phyloP scores from a whole-genome alignment of 768 basidiomycete species.

The Leccinum obscurum region DNA sequence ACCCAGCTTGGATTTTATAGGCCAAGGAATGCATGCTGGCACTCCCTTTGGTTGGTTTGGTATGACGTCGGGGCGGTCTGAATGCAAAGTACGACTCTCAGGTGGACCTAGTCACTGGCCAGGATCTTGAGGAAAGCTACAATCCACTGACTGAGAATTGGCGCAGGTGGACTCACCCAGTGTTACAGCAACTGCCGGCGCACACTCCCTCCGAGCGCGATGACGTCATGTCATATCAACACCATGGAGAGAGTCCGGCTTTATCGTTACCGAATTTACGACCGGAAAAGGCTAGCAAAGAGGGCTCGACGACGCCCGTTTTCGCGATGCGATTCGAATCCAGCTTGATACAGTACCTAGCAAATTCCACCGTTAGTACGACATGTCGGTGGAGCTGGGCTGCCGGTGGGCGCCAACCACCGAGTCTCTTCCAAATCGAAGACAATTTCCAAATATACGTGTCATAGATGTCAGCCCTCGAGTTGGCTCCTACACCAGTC shows the following conservation, averaged over 20 bases:
- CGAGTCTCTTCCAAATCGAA: too few relatives aligned
- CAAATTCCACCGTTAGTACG: not conserved
- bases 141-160: not conserved
- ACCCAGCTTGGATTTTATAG: constrained; percentile 15
- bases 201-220: not conserved
- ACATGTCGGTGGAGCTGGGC: not conserved
- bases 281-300: not conserved
- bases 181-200: not conserved
- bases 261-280: too few relatives aligned
- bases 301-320: not conserved
- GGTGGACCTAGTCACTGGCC: not conserved
- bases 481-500: not conserved
- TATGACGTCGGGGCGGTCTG: constrained; percentile 16
- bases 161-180: not conserved
- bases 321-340: not conserved
- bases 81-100: constrained; percentile 4
- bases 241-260: too few relatives aligned
- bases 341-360: not conserved
- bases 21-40: constrained; percentile 6
- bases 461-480: not conserved
- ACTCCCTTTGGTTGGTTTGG: not conserved
- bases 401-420: too few relatives aligned
- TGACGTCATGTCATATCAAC: not conserved
- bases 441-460: not conserved
- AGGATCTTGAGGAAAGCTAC: not conserved